Conservation (phyloP, 306 rosid genomes). For the Rosa chinensis region DNA sequence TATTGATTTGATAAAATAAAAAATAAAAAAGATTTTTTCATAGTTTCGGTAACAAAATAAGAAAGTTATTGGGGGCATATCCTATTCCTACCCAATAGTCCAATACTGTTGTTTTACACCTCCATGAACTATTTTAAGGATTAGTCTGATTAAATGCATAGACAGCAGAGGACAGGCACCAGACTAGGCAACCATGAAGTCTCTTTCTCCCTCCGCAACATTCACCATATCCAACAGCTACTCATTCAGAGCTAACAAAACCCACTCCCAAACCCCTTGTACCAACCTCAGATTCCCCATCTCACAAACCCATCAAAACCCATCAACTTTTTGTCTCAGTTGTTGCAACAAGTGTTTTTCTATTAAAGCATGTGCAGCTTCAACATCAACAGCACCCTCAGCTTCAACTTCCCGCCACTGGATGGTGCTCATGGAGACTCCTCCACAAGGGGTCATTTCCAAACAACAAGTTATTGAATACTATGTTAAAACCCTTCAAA, state of each 20-base stretch:
- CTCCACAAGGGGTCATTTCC: conserved; percentile 49
- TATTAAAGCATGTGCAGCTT: conserved; percentile 31
- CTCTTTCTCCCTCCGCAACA: conserved; percentile 36
- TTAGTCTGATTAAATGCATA: no score
- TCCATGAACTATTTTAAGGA: no score
- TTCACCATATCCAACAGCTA: conserved; percentile 27
- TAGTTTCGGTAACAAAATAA: no score
- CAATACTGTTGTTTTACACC: no score
- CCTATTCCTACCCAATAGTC: no score
- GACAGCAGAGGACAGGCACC: no score
- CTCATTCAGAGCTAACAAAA: conserved; percentile 25
- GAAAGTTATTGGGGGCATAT: no score
- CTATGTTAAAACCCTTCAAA: conserved; percentile 52
- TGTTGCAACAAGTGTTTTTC: conserved; percentile 19
- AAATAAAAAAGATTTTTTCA: no score
- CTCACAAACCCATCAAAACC: conserved; percentile 15
- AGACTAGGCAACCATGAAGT: conserved; percentile 39
- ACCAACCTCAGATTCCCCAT: conserved; percentile 36
- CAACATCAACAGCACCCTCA: conserved; percentile 27
- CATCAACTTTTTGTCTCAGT: conserved; percentile 25
- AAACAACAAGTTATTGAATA: conserved; percentile 51
- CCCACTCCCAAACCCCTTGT: conserved; percentile 34
- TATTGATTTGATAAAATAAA: no score
- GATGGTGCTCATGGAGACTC: conserved; percentile 69
- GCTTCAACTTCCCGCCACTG: conserved; percentile 55